Conservation (phyloP, 2,329 filamentous ascomycete species). For the Pseudocercospora fuligena region DNA sequence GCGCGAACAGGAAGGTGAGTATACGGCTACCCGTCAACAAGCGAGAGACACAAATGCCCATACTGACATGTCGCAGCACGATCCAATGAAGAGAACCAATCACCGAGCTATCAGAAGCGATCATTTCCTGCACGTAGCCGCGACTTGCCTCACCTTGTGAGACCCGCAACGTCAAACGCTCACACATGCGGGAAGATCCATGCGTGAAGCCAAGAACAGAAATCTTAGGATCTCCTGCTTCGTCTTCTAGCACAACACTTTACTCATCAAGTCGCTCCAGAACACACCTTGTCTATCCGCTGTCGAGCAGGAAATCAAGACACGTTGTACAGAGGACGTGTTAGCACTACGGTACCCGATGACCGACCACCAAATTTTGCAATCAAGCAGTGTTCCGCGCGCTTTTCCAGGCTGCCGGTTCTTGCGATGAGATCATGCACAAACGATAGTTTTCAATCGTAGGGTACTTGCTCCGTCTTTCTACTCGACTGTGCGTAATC, state of each 20-base stretch:
- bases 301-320: slow-evolving; percentile 18
- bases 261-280: slow-evolving; percentile 7
- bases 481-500: slow-evolving; percentile 16
- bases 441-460: slow-evolving; percentile 47
- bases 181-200: slow-evolving; percentile 20
- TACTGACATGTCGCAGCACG: background rate
- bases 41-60: background rate
- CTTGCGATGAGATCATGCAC: slow-evolving; percentile 34
- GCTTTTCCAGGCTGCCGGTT: slow-evolving; percentile 4
- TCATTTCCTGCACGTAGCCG: slow-evolving; percentile 33
- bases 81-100: slow-evolving; percentile 29
- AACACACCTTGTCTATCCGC: slow-evolving; percentile 11
- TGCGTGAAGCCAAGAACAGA: slow-evolving; percentile 41
- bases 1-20: background rate
- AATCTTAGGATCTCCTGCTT: slow-evolving; percentile 31
- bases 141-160: slow-evolving; percentile 11
- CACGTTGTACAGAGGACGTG: slow-evolving; percentile 12
- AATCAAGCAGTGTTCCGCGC: slow-evolving; percentile 28
- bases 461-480: slow-evolving; percentile 42
- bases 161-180: slow-evolving; percentile 11
- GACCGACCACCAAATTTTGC: slow-evolving; percentile 20
- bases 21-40: background rate
- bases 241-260: slow-evolving; percentile 20
- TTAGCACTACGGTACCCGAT: slow-evolving; percentile 22
- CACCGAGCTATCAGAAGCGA: slow-evolving; percentile 33